Percentiles rank a stretch among this genome's conserved stretches.
Evolutionary conservation across 108 stramenopile species (phyloP).

Genomic region (Cyclotella baltica): DNA sequence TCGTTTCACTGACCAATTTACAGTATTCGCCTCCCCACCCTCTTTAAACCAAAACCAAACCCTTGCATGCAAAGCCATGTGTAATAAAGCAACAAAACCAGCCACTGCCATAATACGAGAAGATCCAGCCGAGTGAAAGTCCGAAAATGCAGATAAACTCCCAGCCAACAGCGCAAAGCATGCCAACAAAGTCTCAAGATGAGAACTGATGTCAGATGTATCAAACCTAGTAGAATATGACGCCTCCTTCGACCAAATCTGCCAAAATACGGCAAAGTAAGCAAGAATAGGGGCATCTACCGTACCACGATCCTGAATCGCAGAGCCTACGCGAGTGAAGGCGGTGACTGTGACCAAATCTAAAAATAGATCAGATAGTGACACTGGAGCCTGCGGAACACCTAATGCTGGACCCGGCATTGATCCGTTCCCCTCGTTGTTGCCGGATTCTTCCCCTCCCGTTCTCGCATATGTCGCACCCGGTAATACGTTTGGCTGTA

Average conservation of each 20-base stretch:
- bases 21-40: conserved; percentile 38
- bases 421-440: not conserved
- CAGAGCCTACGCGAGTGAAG: conserved; percentile 79
- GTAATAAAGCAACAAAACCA: conserved; percentile 69
- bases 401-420: conserved; percentile 10
- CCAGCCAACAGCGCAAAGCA: conserved; percentile 87
- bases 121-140: conserved; percentile 66
- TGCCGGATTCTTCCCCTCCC: not conserved
- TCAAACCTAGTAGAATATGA: conserved; percentile 81
- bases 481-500: not conserved
- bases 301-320: conserved; percentile 63
- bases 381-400: conserved; percentile 60
- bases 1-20: conserved; percentile 56
- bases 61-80: conserved; percentile 64
- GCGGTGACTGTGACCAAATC: conserved; percentile 82
- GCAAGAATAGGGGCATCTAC: conserved; percentile 59
- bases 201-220: conserved; percentile 81
- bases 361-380: conserved; percentile 78
- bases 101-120: conserved; percentile 79
- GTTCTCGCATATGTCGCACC: conserved; percentile 16
- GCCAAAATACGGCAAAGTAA: conserved; percentile 89
- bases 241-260: conserved; percentile 83
- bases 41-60: conserved; percentile 66
- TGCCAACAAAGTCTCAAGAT: conserved; percentile 66
- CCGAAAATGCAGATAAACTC: conserved; percentile 59